Evolutionary conservation across 768 basidiomycete genomes (phyloP), one percentile per base, ranked within the genome.

Genomic region (Agaricus subrufescens): DNA sequence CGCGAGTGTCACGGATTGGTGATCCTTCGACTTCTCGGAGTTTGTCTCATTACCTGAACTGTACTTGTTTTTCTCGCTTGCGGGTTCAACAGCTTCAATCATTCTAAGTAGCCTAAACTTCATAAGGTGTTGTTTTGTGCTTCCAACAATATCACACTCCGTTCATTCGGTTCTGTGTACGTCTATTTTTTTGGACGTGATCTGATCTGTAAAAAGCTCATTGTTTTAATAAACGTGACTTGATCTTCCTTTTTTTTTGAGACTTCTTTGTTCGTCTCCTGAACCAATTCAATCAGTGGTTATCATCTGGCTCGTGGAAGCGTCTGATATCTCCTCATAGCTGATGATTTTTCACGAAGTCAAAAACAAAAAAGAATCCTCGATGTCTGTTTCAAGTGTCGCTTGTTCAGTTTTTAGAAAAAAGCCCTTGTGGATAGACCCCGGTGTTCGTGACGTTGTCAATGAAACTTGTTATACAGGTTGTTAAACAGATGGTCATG

Each of bases 1-100:
- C 39, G 54, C 54, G 54, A 31, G 40, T 31, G 54, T 49, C 54
- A 49, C 54, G 54, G 54, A 44, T 39, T 23, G 30, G 23, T 14
- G 29, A 31, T 15, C 9, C 34, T 34, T 34, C 34, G 31, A 15
- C 53, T 54, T 54, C 54, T 49, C 49, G 47, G 30, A 54, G 26
- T 39, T 48, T 48, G 40, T 46, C 54, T 39, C 46, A 46, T 47
- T 55, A 26, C 26, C 19, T n/a, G 37, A 47, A 47, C 46, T 55
- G 30, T 31, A 38, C 38, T 34, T 34, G 7, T 34, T 34, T 34
- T 34, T 11, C 34, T 11, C 8, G 11, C 34, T 34, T 8, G 34
- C 7, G 1, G 11, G 34, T 11, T 34, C 34, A 34, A 8, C 11
- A 11, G 11, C 2, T 8, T 8, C 34, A 34, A 8, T 34, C 34